Percentiles rank a stretch among this genome's conserved stretches.
Conservation (phyloP, 805 yeast species). For the Kodamaea leandrae region DNA sequence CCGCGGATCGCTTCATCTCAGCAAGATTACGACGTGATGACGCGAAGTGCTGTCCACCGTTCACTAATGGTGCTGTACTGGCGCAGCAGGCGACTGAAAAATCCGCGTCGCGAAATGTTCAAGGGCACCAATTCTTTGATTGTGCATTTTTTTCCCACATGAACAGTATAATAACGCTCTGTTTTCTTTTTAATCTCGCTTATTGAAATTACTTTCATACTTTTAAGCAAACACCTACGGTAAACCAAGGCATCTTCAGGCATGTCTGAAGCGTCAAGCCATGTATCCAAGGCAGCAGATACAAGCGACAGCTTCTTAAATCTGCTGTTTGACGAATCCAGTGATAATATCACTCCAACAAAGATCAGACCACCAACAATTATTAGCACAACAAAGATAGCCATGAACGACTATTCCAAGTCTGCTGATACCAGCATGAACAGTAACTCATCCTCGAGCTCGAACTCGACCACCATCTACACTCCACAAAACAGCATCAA, state of each 20-base stretch:
- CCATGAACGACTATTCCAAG: not conserved
- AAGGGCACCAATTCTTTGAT: too few relatives aligned
- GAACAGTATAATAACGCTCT: not conserved
- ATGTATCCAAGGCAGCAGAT: conserved; percentile 6
- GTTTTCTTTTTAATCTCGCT: conserved; percentile 1
- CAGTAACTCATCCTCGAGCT: not conserved
- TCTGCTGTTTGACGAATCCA: conserved; percentile 7
- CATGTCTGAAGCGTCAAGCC: conserved; percentile 9
- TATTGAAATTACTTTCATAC: not conserved
- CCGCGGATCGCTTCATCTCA: too few relatives aligned
- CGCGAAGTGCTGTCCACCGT: too few relatives aligned
- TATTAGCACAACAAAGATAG: too few relatives aligned
- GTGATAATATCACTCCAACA: conserved; percentile 7
- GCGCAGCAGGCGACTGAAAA: too few relatives aligned
- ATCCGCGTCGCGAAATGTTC: not conserved
- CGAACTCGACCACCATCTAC: not conserved
- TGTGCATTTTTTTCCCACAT: not conserved
- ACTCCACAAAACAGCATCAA: not conserved
- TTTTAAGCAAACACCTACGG: not conserved
- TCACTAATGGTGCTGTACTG: too few relatives aligned
- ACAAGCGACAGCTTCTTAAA: conserved; percentile 7
- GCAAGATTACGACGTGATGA: too few relatives aligned
- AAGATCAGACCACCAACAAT: conserved; percentile 6
- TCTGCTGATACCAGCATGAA: conserved; percentile 3
- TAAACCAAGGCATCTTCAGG: not conserved